Percentiles rank a stretch among this genome's conserved stretches.
phyloP scores from a whole-genome alignment of 2,329 filamentous ascomycete genomes.

The Neonectria neomacrospora region DNA sequence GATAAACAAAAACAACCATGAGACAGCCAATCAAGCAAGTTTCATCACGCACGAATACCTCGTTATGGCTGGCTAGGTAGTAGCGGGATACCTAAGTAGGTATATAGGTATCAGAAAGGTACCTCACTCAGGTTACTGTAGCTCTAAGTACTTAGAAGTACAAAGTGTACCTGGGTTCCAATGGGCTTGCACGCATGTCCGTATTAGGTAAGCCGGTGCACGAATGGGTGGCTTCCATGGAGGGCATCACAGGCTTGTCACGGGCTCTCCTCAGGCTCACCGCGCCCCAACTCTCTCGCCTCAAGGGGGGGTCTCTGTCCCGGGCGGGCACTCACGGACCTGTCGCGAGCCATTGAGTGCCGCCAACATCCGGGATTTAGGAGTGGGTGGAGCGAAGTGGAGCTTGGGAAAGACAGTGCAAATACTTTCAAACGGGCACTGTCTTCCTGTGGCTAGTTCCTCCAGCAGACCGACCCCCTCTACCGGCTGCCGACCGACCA shows the following conservation, averaged over 20 bases:
- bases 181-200: constrained; percentile 13
- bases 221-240: constrained; percentile 31
- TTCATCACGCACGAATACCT: constrained; percentile 7
- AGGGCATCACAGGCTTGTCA: constrained; percentile 30
- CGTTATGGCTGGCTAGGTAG: no score
- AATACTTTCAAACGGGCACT: constrained; percentile 4
- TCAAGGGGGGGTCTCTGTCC: not conserved
- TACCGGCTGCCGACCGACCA: constrained; percentile 29
- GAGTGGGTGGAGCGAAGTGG: constrained; percentile 13
- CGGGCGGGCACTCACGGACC: constrained; percentile 3
- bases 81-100: no score
- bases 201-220: constrained; percentile 18
- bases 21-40: constrained; percentile 7
- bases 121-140: not conserved
- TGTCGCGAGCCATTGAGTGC: not conserved
- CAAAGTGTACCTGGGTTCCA: constrained; percentile 16
- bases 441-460: constrained; percentile 12
- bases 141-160: no score
- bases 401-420: constrained; percentile 18
- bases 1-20: constrained; percentile 8
- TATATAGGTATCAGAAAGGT: not conserved
- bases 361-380: constrained; percentile 17
- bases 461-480: constrained; percentile 15
- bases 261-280: not conserved
- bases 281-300: not conserved